These are phyloP conservation scores for Persicaria tinctoria DNA, from an alignment of 148 eudicot genomes.

Conservation along the genomic window DNA sequence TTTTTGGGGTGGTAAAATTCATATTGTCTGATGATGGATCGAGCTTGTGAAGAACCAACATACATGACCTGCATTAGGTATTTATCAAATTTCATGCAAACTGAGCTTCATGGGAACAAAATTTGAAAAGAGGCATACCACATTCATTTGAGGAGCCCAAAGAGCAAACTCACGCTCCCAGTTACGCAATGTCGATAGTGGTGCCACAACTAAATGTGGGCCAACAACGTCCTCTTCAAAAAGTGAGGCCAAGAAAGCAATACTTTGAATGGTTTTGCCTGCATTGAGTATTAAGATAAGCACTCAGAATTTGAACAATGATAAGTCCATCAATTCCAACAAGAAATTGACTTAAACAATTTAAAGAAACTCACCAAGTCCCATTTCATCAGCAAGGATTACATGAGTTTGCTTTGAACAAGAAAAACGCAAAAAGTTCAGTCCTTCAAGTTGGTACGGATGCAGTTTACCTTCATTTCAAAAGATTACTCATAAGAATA, in stretches of 20 bases:
- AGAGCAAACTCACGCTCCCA: constrained; percentile 98
- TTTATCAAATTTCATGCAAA: constrained; percentile 3
- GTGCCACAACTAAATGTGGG: constrained; percentile 94
- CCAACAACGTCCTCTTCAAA: constrained; percentile 43
- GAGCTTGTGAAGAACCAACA: constrained; percentile 87
- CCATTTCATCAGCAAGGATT: constrained; percentile 99
- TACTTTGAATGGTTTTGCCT: constrained; percentile 98
- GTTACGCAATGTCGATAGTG: constrained; percentile 90
- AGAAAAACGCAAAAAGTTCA: constrained; percentile 92
- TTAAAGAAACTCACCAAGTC: constrained; percentile 55
- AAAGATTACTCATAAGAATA: background rate
- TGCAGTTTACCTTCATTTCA: constrained; percentile 69
- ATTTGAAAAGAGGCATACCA: constrained; percentile 50
- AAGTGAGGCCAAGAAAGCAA: constrained; percentile 89
- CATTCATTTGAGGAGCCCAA: constrained; percentile 99
- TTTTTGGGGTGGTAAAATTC: constrained; percentile 86
- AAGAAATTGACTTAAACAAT: background rate
- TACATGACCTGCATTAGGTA: constrained; percentile 73
- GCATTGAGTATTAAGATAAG: constrained; percentile 22
- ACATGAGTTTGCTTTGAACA: constrained; percentile 97
- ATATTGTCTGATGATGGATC: constrained; percentile 62
- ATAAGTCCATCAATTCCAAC: background rate
- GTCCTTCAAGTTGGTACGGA: constrained; percentile 96
- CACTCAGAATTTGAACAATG: background rate
- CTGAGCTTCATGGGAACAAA: background rate